These are phyloP conservation scores for Saccharomycopsis phalli DNA, from an alignment of 1,139 yeast genomes.

Conservation along the genomic window DNA sequence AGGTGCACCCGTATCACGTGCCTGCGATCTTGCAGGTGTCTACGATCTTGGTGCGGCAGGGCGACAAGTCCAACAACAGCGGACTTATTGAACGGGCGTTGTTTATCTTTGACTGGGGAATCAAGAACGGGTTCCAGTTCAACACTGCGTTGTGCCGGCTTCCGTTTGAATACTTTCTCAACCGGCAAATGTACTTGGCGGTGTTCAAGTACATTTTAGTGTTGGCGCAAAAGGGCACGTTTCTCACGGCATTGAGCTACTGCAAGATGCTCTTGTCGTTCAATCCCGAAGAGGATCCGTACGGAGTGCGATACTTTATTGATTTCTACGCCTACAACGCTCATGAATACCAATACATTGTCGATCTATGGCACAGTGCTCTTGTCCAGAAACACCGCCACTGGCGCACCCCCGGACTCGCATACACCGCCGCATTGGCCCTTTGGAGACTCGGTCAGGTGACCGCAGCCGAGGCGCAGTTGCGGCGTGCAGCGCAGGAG, in stretches of 20 bases:
- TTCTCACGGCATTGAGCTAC: constrained; percentile 66
- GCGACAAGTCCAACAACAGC: constrained; percentile 61
- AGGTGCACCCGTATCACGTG: constrained; percentile 62
- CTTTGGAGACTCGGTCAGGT: constrained; percentile 34
- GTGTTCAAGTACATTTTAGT: constrained; percentile 64
- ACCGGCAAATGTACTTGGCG: constrained; percentile 69
- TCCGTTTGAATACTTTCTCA: constrained; percentile 68
- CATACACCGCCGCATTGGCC: constrained; percentile 61
- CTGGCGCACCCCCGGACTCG: constrained; percentile 71
- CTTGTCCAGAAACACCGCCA: constrained; percentile 46
- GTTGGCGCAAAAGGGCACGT: constrained; percentile 71
- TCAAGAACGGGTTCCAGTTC: constrained; percentile 41
- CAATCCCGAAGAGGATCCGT: constrained; percentile 74
- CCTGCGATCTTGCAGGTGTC: constrained; percentile 78
- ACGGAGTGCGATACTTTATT: constrained; percentile 74
- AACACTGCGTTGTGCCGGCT: constrained; percentile 46
- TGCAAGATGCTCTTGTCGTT: constrained; percentile 61
- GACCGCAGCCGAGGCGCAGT: constrained; percentile 35
- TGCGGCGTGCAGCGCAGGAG: constrained; percentile 41
- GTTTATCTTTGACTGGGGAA: constrained; percentile 67
- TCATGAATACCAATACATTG: constrained; percentile 54
- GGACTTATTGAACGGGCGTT: constrained; percentile 70
- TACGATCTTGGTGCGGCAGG: constrained; percentile 65
- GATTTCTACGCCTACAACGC: constrained; percentile 70
- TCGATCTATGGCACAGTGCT: constrained; percentile 46